A percentile compares a stretch with the other conserved stretches of the same genome.
Conservation (phyloP, 805 yeast genomes). For the Starmerella bacillaris region DNA sequence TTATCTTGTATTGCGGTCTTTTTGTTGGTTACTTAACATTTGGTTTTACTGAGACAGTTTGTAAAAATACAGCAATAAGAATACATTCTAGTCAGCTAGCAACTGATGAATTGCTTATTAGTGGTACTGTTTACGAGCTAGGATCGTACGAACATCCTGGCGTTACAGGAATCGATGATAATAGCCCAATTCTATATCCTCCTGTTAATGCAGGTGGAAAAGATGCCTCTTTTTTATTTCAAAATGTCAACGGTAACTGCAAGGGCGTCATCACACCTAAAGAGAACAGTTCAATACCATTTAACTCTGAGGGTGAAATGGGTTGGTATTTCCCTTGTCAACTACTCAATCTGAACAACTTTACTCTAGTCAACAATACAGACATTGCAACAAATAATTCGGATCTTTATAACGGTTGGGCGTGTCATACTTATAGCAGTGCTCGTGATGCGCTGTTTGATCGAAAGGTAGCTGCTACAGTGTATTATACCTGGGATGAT, state of each 20-base stretch:
- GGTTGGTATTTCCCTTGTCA: slow-evolving; percentile 98
- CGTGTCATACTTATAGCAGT: slow-evolving; percentile 61
- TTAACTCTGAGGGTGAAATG: slow-evolving; percentile 33
- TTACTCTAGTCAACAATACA: slow-evolving; percentile 48
- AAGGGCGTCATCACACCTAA: slow-evolving; percentile 57
- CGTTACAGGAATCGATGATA: slow-evolving; percentile 54
- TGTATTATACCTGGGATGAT: slow-evolving; percentile 83
- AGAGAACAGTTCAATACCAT: slow-evolving; percentile 53
- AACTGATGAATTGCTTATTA: slow-evolving; percentile 47
- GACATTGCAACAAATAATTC: slow-evolving; percentile 19
- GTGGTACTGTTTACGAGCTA: slow-evolving; percentile 65
- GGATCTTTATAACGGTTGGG: slow-evolving; percentile 63
- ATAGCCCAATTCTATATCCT: slow-evolving; percentile 61
- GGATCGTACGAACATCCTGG: slow-evolving; percentile 56
- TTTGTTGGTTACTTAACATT: slow-evolving; percentile 74
- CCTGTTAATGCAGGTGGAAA: slow-evolving; percentile 63
- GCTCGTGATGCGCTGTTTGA: slow-evolving; percentile 55
- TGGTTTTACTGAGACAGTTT: slow-evolving; percentile 75
- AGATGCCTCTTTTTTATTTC: slow-evolving; percentile 49
- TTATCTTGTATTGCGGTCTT: slow-evolving; percentile 57
- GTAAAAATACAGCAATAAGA: slow-evolving; percentile 33
- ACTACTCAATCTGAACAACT: slow-evolving; percentile 36
- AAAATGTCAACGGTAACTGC: slow-evolving; percentile 86
- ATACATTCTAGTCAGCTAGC: slow-evolving; percentile 43
- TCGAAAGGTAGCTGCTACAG: slow-evolving; percentile 49